Conservation (phyloP, 352 stramenopile genomes). For the Elongisporangium undulatum region DNA sequence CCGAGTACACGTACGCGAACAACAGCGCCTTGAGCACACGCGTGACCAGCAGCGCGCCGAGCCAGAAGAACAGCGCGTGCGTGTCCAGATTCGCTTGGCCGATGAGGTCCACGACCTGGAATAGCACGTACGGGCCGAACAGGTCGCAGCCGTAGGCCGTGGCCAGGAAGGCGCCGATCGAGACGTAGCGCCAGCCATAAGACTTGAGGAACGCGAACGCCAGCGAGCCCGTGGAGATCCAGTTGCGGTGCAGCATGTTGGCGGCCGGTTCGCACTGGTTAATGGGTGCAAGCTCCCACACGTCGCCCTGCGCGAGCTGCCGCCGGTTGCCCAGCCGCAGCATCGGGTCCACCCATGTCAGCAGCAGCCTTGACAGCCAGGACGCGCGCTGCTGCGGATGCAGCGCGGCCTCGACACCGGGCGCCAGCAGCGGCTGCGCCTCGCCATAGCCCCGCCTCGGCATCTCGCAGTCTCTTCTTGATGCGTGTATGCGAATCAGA, state of each 20-base stretch:
- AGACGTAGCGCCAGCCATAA: slow-evolving; percentile 41
- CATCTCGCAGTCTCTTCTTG: too few relatives aligned
- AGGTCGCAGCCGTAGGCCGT: slow-evolving; percentile 48
- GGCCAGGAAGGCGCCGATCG: slow-evolving; percentile 36
- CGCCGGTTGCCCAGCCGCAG: slow-evolving; percentile 29
- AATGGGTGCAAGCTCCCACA: slow-evolving; percentile 46
- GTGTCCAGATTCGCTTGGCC: slow-evolving; percentile 20
- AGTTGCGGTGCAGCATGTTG: slow-evolving; percentile 49
- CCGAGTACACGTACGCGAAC: slow-evolving; percentile 50
- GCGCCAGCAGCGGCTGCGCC: slow-evolving; percentile 26
- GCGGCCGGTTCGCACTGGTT: slow-evolving; percentile 39
- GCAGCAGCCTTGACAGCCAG: slow-evolving; percentile 28
- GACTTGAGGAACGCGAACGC: slow-evolving; percentile 42
- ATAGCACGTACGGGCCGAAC: slow-evolving; percentile 58
- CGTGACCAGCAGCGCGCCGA: slow-evolving; percentile 52
- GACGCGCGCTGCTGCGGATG: slow-evolving; percentile 42
- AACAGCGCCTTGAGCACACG: slow-evolving; percentile 60
- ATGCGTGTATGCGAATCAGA: too few relatives aligned
- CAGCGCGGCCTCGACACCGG: slow-evolving; percentile 13
- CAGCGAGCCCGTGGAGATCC: slow-evolving; percentile 53
- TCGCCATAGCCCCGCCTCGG: slow-evolving; percentile 1
- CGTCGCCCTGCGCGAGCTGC: slow-evolving; percentile 30
- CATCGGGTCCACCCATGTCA: slow-evolving; percentile 45
- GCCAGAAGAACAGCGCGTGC: slow-evolving; percentile 46
- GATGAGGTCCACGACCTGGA: slow-evolving; percentile 47